Evolutionary conservation across 257 asterid species (phyloP), one percentile per base, ranked within the genome.

Genomic region (Nicotiana obtusifolia): DNA sequence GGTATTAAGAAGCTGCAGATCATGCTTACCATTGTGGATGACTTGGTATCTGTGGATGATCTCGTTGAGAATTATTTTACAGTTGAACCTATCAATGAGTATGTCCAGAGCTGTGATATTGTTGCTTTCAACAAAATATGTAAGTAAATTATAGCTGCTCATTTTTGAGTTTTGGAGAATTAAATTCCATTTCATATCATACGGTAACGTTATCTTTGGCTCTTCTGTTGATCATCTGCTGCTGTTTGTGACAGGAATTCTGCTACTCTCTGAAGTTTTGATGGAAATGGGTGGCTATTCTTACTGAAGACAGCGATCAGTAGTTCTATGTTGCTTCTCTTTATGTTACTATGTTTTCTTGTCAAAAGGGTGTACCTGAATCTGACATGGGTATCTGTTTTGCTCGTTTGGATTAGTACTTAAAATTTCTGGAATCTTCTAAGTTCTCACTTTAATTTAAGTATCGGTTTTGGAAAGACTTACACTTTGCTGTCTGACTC

Each of bases 1-100:
- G 95, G 95, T 16, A 92, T 92, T 3, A 91, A 92, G 90, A 92
- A 92, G 89, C 87, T 92, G n/a, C 93, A 89, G 78, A 92, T 92
- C 76, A 89, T 92, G 95, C 87, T 92, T 65, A 91, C 97, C 78
- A 89, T 91, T 7, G 87, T 92, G 10, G 97, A 92, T 57, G 97
- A 92, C 78, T 89, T 88, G 0, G 95, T 91, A 76, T 92, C 97
- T 0, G 95, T 92, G 24, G 97, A 92, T 52, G 52, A 73, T 61
- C 83, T 92, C 80, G 85, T 91, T 0, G 95, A 92, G 89, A 93
- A 90, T 76, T 52, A 44, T 14, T 93, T 90, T 76, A 90, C 91
- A 0, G 97, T 71, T 14, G 95, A 91, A 87, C 97, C 97, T 2
- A 24, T 56, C 87, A 92, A 83, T 13, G 95, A 92, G 76, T 86